Percentiles rank a stretch among this genome's conserved stretches.
Conservation (phyloP, 108 stramenopile genomes). For the Skeletonema marinoi region DNA sequence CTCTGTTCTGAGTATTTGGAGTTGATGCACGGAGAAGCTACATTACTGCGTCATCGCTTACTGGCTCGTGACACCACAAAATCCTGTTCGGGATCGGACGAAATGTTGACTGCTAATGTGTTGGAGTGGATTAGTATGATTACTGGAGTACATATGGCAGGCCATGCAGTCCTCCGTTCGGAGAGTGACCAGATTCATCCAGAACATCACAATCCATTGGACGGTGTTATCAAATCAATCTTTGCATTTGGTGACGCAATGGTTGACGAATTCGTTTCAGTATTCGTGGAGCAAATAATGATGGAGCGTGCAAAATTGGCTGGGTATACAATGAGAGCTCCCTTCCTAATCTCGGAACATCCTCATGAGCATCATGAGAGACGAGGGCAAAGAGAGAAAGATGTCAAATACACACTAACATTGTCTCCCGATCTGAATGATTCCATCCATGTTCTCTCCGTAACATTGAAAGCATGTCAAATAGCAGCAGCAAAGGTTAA, state of each 20-base stretch:
- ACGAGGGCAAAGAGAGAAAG: constrained; percentile 30
- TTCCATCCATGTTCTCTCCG: constrained; percentile 41
- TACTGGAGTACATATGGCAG: constrained; percentile 68
- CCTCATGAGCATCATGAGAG: constrained; percentile 7
- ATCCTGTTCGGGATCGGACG: constrained; percentile 8
- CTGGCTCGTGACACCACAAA: constrained; percentile 14
- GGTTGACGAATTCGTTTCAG: constrained; percentile 66
- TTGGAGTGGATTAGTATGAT: constrained; percentile 73
- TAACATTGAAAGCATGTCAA: constrained; percentile 20
- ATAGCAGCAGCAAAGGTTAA: constrained; percentile 1
- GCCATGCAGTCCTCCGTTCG: constrained; percentile 27
- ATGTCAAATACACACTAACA: constrained; percentile 6
- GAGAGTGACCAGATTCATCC: constrained; percentile 13
- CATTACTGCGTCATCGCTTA: constrained; percentile 50
- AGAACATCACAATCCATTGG: constrained; percentile 50
- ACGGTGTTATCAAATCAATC: constrained; percentile 64
- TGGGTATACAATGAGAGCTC: constrained; percentile 71
- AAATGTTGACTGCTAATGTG: constrained; percentile 46
- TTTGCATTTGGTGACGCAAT: constrained; percentile 62
- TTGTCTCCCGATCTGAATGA: constrained; percentile 66
- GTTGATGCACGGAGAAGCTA: constrained; percentile 66
- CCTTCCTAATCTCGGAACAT: constrained; percentile 51
- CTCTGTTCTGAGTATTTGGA: constrained; percentile 72
- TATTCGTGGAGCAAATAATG: constrained; percentile 70
- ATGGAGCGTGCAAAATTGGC: constrained; percentile 81